Conservation (phyloP, 2,329 filamentous ascomycete species). For the Diaporthe sp. region DNA sequence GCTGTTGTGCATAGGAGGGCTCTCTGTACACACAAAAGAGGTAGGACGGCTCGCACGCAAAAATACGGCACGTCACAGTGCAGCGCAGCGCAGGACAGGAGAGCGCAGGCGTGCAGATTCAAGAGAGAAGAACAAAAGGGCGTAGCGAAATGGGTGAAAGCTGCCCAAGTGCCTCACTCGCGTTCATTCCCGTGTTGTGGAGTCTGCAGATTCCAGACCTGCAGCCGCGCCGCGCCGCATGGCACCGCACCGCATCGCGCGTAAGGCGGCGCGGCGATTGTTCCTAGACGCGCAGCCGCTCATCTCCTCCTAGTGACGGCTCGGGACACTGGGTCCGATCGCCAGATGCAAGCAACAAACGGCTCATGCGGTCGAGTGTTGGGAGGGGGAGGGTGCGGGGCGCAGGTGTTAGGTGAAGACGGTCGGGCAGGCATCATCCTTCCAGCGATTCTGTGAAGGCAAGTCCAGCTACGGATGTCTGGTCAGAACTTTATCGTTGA, state of each 20-base stretch:
- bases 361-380: not conserved
- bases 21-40: not conserved
- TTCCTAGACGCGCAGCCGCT: slow-evolving; percentile 18
- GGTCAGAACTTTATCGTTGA: not conserved
- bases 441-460: not conserved
- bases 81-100: not conserved
- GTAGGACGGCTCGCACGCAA: not conserved
- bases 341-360: slow-evolving; percentile 14
- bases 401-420: too few relatives aligned
- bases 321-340: slow-evolving; percentile 5
- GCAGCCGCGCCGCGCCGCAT: slow-evolving; percentile 4
- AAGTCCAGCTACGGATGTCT: not conserved
- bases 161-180: not conserved
- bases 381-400: not conserved
- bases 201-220: not conserved
- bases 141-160: not conserved
- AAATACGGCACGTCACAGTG: too few relatives aligned
- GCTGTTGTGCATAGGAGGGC: not conserved
- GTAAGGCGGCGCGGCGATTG: not conserved
- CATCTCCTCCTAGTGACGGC: slow-evolving; percentile 10
- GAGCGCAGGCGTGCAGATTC: not conserved
- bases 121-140: not conserved
- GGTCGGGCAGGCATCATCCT: not conserved
- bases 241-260: not conserved
- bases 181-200: not conserved